Percentiles rank a stretch among this genome's conserved stretches.
Evolutionary conservation across 305 asterid species (phyloP).

Genomic region (Fraxinus xanthoxyloides): DNA sequence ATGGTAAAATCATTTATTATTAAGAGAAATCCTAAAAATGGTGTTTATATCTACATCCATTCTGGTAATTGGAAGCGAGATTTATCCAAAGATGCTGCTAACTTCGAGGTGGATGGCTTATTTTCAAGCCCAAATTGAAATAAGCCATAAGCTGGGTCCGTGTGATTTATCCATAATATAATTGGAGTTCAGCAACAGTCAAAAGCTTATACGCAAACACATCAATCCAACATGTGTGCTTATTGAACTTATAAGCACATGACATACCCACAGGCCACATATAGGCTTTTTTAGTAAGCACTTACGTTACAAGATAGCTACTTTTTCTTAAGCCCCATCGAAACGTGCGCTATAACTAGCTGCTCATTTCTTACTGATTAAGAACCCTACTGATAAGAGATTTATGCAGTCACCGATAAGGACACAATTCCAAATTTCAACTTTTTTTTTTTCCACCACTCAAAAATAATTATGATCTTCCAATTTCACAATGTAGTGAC

Average conservation of each 20-base stretch:
- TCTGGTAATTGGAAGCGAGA: background rate
- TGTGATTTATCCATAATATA: background rate
- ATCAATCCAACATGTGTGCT: background rate
- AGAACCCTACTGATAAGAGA: background rate
- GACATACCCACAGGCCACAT: background rate
- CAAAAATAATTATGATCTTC: background rate
- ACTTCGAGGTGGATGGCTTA: background rate
- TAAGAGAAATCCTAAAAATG: background rate
- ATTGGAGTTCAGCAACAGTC: background rate
- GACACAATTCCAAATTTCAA: background rate
- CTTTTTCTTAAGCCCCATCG: background rate
- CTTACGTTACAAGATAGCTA: too few species aligned
- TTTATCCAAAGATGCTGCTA: background rate
- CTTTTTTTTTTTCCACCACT: background rate
- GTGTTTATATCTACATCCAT: background rate
- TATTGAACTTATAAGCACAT: background rate
- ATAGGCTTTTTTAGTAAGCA: background rate
- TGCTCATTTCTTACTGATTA: background rate
- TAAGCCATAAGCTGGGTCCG: background rate
- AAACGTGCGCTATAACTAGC: background rate
- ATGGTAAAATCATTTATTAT: background rate
- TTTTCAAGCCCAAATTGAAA: background rate
- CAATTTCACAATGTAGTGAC: background rate
- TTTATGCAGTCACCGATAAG: background rate
- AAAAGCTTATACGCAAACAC: background rate